Evolutionary conservation across 2,329 filamentous ascomycete species (phyloP).

Genomic region (Fusarium musae): DNA sequence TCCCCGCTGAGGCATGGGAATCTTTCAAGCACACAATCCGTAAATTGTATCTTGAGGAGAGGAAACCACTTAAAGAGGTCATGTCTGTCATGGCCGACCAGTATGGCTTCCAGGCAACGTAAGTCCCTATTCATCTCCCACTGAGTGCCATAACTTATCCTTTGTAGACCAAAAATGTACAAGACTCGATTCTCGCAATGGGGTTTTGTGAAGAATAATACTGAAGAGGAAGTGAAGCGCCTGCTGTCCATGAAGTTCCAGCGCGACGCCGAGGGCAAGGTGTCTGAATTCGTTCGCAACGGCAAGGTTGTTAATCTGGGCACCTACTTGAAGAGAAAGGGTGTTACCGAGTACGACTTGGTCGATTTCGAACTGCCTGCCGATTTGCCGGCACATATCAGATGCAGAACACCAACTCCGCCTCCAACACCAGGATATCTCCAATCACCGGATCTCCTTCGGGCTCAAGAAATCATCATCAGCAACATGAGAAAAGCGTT

Average conservation of each 20-base stretch:
- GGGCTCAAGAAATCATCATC: constrained; percentile 57
- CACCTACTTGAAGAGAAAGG: constrained; percentile 64
- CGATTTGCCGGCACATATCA: constrained; percentile 56
- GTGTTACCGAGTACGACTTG: constrained; percentile 64
- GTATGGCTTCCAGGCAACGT: constrained; percentile 62
- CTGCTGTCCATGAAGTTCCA: constrained; percentile 64
- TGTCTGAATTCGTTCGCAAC: constrained; percentile 64
- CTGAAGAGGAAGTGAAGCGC: constrained; percentile 63
- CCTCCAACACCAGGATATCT: constrained; percentile 56
- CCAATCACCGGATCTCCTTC: constrained; percentile 55
- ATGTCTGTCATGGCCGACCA: constrained; percentile 63
- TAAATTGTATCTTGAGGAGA: constrained; percentile 59
- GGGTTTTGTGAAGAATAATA: constrained; percentile 67
- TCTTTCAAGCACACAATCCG: constrained; percentile 59
- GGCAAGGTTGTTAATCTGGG: constrained; percentile 63
- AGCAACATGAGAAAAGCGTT: constrained; percentile 58
- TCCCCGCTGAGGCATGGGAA: constrained; percentile 60
- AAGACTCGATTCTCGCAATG: constrained; percentile 66
- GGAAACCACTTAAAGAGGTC: constrained; percentile 63
- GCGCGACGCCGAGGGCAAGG: constrained; percentile 63
- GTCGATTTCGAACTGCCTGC: constrained; percentile 57
- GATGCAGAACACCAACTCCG: constrained; percentile 58
- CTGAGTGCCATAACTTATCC: constrained; percentile 18
- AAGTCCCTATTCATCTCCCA: constrained; percentile 35
- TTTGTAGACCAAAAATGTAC: constrained; percentile 62